phyloP scores from a whole-genome alignment of 495 filamentous ascomycete genomes.

The Hypoxylon fragiforme region DNA sequence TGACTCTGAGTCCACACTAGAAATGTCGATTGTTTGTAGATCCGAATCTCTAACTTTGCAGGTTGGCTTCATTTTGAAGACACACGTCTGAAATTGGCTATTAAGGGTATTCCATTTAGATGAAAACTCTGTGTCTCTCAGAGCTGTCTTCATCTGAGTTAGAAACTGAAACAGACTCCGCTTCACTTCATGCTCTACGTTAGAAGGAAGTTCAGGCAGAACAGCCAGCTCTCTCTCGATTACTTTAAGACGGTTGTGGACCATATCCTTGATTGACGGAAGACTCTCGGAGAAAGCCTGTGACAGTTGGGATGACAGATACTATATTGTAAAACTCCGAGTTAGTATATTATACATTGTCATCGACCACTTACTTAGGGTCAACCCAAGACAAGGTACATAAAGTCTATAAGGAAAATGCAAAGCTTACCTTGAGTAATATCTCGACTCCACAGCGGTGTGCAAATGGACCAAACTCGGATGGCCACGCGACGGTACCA shows the following conservation, averaged over 20 bases:
- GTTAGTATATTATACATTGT: constrained; percentile 14
- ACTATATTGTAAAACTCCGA: constrained; percentile 20
- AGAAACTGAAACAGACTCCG: constrained; percentile 47
- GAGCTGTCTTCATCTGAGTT: constrained; percentile 38
- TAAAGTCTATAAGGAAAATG: too few species aligned
- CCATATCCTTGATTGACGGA: constrained; percentile 61
- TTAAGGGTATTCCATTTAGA: constrained; percentile 38
- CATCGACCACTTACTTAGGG: background rate
- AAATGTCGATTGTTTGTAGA: constrained; percentile 37
- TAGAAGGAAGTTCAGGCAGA: constrained; percentile 59
- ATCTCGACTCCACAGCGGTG: constrained; percentile 61
- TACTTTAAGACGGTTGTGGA: constrained; percentile 50
- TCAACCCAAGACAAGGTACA: too few species aligned
- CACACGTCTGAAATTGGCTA: constrained; percentile 39
- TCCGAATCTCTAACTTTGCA: constrained; percentile 43
- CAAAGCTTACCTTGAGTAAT: constrained; percentile 52
- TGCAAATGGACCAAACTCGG: constrained; percentile 48
- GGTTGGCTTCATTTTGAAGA: constrained; percentile 48
- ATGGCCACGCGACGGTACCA: constrained; percentile 44
- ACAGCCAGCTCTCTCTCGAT: constrained; percentile 53
- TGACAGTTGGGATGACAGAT: constrained; percentile 32
- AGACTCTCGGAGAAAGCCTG: constrained; percentile 45
- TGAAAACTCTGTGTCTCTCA: constrained; percentile 40
- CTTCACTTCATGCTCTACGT: constrained; percentile 54
- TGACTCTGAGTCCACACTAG: constrained; percentile 31